Conservation (phyloP, 2,329 filamentous ascomycete species). For the Apiospora rasikravindrae region DNA sequence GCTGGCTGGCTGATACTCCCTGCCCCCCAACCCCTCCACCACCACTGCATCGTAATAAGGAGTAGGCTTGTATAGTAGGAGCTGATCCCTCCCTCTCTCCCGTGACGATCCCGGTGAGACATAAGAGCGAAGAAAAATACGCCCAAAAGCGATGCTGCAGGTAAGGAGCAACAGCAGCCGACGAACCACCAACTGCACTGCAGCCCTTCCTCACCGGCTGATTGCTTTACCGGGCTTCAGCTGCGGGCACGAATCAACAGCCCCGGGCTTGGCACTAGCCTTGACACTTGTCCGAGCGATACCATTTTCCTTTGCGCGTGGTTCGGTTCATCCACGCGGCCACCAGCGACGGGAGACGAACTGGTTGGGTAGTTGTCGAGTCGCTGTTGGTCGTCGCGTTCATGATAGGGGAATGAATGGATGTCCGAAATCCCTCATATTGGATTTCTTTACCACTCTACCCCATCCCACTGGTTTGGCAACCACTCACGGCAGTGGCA, state of each 20-base stretch:
- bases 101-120: not conserved
- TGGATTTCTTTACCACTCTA: not conserved
- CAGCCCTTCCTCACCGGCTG: not conserved
- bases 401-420: not conserved
- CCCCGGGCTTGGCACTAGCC: slow-evolving; percentile 13
- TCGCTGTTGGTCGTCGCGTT: not conserved
- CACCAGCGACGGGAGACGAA: not conserved
- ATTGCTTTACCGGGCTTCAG: slow-evolving; percentile 1
- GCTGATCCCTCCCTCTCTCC: not conserved
- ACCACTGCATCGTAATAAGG: not conserved
- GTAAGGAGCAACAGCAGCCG: not conserved
- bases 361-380: not conserved
- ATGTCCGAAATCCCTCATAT: slow-evolving; percentile 11
- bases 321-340: not conserved
- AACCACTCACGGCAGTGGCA: not conserved
- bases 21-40: not conserved
- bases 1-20: not conserved
- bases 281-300: not conserved
- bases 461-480: not conserved
- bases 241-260: slow-evolving; percentile 17
- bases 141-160: not conserved
- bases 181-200: not conserved
- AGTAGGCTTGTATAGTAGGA: not conserved
- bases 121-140: not conserved
- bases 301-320: not conserved